These are phyloP conservation scores for Ilex asprella DNA, from an alignment of 257 asterid species.

Conservation along the genomic window DNA sequence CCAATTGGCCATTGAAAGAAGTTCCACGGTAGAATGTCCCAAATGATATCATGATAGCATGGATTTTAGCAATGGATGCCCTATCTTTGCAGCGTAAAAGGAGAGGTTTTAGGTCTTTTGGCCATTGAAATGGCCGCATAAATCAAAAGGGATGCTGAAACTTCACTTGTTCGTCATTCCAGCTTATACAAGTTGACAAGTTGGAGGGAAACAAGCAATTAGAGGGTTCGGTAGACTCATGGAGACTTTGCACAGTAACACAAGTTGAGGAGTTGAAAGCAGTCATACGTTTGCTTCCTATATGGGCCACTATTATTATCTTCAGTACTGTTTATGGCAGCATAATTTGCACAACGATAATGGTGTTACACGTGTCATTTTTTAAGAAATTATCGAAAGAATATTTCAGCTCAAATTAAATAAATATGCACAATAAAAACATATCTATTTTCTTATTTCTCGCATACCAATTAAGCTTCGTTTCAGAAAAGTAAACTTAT, in stretches of 20 bases:
- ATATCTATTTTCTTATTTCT: no score
- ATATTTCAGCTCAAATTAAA: no score
- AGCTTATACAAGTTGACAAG: no score
- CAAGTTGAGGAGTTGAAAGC: background rate
- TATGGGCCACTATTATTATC: background rate
- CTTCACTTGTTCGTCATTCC: no score
- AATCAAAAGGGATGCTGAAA: no score
- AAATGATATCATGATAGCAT: slow-evolving; percentile 41
- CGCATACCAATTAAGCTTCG: no score
- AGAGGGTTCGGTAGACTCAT: background rate
- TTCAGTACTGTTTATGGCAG: background rate
- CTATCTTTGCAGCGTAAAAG: slow-evolving; percentile 34
- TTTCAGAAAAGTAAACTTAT: no score
- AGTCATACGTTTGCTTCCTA: background rate
- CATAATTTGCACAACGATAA: no score
- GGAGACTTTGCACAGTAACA: background rate
- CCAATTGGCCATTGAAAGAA: slow-evolving; percentile 26
- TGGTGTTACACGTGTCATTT: no score
- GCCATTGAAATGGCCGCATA: slow-evolving; percentile 16
- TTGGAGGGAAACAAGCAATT: no score
- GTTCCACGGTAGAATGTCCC: slow-evolving; percentile 36
- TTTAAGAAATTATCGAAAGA: no score
- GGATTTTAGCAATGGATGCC: slow-evolving; percentile 40
- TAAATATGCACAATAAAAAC: no score
- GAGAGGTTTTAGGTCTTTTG: slow-evolving; percentile 27